Evolutionary conservation across 2,329 filamentous ascomycete species (phyloP).

Genomic region (Paracamarosporium sp.): DNA sequence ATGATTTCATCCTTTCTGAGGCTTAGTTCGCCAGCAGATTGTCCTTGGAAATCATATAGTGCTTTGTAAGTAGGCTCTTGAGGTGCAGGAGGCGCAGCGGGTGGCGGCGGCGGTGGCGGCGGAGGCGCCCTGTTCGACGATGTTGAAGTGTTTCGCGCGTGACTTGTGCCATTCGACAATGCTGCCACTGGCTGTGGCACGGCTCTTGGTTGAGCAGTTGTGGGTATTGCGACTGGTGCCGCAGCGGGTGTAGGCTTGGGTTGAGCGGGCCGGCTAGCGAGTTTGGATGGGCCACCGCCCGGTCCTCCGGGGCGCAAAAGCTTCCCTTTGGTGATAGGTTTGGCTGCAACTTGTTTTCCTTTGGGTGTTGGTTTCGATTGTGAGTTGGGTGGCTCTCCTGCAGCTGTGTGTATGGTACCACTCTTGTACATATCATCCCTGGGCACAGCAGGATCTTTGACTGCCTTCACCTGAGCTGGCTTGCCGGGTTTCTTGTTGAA

Average conservation of each 20-base stretch:
- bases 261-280: slow-evolving; percentile 59
- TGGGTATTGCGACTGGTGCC: slow-evolving; percentile 8
- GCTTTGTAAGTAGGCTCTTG: slow-evolving; percentile 85
- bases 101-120: slow-evolving; percentile 69
- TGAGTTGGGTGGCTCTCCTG: slow-evolving; percentile 83
- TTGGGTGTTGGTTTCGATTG: slow-evolving; percentile 84
- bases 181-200: slow-evolving; percentile 64
- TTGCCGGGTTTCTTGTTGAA: slow-evolving; percentile 99
- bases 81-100: slow-evolving; percentile 64
- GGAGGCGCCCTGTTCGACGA: slow-evolving; percentile 56
- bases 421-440: slow-evolving; percentile 91
- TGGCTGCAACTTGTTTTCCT: slow-evolving; percentile 82
- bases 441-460: slow-evolving; percentile 81
- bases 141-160: slow-evolving; percentile 49
- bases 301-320: slow-evolving; percentile 91
- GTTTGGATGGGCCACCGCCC: slow-evolving; percentile 77
- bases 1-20: slow-evolving; percentile 82
- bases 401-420: slow-evolving; percentile 83
- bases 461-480: slow-evolving; percentile 82
- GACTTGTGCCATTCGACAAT: slow-evolving; percentile 55
- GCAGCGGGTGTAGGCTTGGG: slow-evolving; percentile 44
- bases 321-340: slow-evolving; percentile 92
- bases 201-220: slow-evolving; percentile 49
- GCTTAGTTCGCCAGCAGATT: slow-evolving; percentile 83
- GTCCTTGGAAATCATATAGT: slow-evolving; percentile 88